A percentile compares a stretch with the other conserved stretches of the same genome.
Conservation (phyloP, 2,329 filamentous ascomycete species). For the Botrytis hyacinthi region DNA sequence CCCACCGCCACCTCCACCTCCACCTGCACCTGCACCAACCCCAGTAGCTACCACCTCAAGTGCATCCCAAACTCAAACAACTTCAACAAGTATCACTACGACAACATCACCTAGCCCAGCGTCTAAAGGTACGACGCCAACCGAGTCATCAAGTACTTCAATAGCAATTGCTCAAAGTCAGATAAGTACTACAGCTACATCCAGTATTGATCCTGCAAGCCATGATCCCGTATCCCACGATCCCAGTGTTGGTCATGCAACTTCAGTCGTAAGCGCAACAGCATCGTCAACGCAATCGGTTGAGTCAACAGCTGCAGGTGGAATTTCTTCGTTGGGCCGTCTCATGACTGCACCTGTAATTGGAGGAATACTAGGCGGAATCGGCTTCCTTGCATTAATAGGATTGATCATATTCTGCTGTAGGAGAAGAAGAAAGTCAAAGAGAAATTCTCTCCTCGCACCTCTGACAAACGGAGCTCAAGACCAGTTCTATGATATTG, state of each 20-base stretch:
- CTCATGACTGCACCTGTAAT: slow-evolving; percentile 31
- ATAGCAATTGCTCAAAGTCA: slow-evolving; percentile 33
- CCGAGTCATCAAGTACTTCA: slow-evolving; percentile 31
- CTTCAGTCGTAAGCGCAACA: slow-evolving; percentile 23
- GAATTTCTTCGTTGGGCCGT: slow-evolving; percentile 28
- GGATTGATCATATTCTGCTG: slow-evolving; percentile 33
- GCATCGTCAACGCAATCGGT: slow-evolving; percentile 21
- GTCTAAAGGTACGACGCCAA: slow-evolving; percentile 32
- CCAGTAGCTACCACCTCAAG: slow-evolving; percentile 2
- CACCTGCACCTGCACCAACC: not conserved
- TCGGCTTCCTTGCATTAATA: slow-evolving; percentile 34
- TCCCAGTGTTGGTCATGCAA: slow-evolving; percentile 21
- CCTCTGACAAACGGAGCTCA: slow-evolving; percentile 30
- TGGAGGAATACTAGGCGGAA: slow-evolving; percentile 35
- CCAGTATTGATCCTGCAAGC: slow-evolving; percentile 4
- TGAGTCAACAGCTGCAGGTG: slow-evolving; percentile 26
- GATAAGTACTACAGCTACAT: slow-evolving; percentile 25
- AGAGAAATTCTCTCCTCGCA: slow-evolving; percentile 32
- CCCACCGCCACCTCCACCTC: not conserved
- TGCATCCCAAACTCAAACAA: slow-evolving; percentile 7
- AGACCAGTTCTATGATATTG: slow-evolving; percentile 33
- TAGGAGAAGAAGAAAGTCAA: slow-evolving; percentile 30
- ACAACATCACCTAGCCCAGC: slow-evolving; percentile 24
- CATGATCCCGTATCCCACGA: not conserved
- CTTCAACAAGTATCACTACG: not conserved